Evolutionary conservation across 306 rosid species (phyloP).

Genomic region (Inga laurina): DNA sequence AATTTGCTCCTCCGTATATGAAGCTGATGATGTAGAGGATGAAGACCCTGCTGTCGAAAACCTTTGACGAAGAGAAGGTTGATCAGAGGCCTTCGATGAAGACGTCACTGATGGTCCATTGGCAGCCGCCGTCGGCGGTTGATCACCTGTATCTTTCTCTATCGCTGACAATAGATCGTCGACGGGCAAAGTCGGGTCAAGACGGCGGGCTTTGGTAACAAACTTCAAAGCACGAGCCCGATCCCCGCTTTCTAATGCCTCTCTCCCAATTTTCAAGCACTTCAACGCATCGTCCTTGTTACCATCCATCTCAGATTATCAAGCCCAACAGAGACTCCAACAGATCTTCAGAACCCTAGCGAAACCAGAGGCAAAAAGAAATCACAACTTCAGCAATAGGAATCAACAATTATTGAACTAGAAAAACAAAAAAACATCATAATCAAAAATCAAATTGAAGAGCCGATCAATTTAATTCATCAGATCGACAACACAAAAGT

Average conservation of each 20-base stretch:
- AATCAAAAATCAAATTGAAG: not conserved
- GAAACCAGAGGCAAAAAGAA: not conserved
- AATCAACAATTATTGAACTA: not conserved
- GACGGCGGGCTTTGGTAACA: constrained; percentile 79
- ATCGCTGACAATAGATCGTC: constrained; percentile 65
- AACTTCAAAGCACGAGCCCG: constrained; percentile 77
- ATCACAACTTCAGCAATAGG: not conserved
- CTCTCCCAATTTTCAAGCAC: constrained; percentile 74
- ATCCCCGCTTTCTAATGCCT: constrained; percentile 72
- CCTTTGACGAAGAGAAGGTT: constrained; percentile 71
- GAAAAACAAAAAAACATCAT: not conserved
- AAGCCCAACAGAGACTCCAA: not conserved
- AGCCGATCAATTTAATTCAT: not conserved
- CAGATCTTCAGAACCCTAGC: constrained; percentile 28
- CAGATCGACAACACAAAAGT: not conserved
- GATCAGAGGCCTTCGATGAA: constrained; percentile 43
- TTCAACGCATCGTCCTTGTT: constrained; percentile 94
- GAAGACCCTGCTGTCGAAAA: constrained; percentile 39
- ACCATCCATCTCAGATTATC: constrained; percentile 65
- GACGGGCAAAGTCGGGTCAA: constrained; percentile 69
- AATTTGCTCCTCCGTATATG: constrained; percentile 71
- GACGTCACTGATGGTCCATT: constrained; percentile 38
- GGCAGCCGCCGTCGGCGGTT: constrained; percentile 33
- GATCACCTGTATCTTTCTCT: constrained; percentile 41
- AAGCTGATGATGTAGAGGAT: constrained; percentile 41